A percentile compares a stretch with the other conserved stretches of the same genome.
These are phyloP conservation scores for Monosporascus sp. DNA, from an alignment of 2,329 filamentous ascomycete species.

Conservation along the genomic window DNA sequence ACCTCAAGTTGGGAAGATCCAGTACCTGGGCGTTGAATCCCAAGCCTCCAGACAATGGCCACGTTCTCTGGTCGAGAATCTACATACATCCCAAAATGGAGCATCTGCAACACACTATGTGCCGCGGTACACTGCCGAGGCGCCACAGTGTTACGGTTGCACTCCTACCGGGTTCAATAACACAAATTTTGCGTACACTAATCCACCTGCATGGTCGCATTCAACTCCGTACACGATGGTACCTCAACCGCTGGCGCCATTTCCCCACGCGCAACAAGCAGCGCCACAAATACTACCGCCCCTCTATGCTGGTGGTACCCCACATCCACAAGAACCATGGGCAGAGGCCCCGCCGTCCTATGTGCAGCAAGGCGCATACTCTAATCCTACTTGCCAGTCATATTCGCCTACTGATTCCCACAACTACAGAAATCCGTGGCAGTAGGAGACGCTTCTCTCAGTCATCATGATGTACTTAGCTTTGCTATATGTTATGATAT, in stretches of 20 bases:
- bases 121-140: conserved; percentile 8
- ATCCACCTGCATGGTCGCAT: conserved; percentile 10
- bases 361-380: conserved; percentile 5
- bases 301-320: neutral
- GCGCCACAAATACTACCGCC: neutral
- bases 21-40: conserved; percentile 32
- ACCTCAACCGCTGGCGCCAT: conserved; percentile 9
- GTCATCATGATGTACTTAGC: neutral
- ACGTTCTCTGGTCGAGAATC: conserved; percentile 3
- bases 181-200: conserved; percentile 8
- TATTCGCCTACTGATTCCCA: conserved; percentile 5
- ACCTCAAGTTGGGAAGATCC: conserved; percentile 38
- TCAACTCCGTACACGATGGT: conserved; percentile 4
- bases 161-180: conserved; percentile 7
- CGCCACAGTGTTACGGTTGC: conserved; percentile 10
- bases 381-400: conserved; percentile 11
- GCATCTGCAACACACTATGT: conserved; percentile 6
- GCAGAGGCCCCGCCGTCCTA: conserved; percentile 11
- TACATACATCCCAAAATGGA: conserved; percentile 4
- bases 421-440: conserved; percentile 2
- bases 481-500: too few relatives aligned
- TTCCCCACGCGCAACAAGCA: conserved; percentile 9
- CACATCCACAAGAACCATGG: conserved; percentile 10
- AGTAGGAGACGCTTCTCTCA: neutral
- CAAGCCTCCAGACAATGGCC: conserved; percentile 26